A percentile compares a stretch with the other conserved stretches of the same genome.
phyloP scores from a whole-genome alignment of 768 basidiomycete genomes.

The Coprinopsis strossmayeri region DNA sequence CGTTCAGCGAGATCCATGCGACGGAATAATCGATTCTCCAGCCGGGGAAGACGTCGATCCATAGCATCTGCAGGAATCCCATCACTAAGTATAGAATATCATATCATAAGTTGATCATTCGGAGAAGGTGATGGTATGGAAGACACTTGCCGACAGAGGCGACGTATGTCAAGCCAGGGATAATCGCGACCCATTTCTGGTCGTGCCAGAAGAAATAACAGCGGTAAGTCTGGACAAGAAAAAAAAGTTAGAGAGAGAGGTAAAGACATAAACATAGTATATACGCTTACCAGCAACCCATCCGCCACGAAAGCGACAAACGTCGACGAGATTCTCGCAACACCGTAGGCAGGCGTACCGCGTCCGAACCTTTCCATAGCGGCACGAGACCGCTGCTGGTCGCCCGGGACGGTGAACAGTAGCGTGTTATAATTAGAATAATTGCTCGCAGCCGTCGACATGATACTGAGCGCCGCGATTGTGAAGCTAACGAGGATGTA shows the following conservation, averaged over 20 bases:
- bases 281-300: conserved; percentile 7
- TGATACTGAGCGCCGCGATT: conserved; percentile 3
- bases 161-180: background rate
- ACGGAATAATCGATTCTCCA: conserved; percentile 9
- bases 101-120: no score
- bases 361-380: conserved; percentile 7
- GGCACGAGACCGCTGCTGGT: background rate
- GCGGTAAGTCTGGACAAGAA: conserved; percentile 1
- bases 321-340: conserved; percentile 5
- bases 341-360: conserved; percentile 2
- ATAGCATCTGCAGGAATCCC: conserved; percentile 10
- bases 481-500: conserved; percentile 9
- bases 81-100: no score
- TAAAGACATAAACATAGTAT: no score
- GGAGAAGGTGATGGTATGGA: background rate
- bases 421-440: conserved; percentile 2
- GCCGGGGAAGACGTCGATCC: conserved; percentile 1
- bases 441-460: background rate
- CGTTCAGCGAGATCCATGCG: conserved; percentile 8
- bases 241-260: background rate
- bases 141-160: conserved; percentile 5
- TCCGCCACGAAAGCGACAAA: conserved; percentile 10
- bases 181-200: conserved; percentile 6
- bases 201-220: conserved; percentile 11
- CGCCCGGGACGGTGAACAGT: conserved; percentile 1